These are phyloP conservation scores for Eucalyptus brandiana DNA, from an alignment of 345 rosid genomes.

Conservation along the genomic window DNA sequence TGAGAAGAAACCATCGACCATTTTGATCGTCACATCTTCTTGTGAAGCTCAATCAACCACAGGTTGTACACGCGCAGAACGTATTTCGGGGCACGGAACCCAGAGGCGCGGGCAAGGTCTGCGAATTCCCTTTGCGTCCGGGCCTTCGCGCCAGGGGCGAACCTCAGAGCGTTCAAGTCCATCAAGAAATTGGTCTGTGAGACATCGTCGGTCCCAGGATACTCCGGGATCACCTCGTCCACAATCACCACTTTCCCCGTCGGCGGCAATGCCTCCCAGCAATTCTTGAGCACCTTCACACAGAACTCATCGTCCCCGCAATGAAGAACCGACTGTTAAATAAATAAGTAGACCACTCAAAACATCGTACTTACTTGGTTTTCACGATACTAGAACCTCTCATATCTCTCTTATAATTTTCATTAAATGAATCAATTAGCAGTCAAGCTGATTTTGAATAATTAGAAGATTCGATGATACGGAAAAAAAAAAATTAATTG, in stretches of 20 bases:
- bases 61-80: not conserved
- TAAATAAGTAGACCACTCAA: not conserved
- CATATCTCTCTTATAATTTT: not conserved
- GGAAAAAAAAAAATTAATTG: not conserved
- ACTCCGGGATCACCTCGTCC: too few species aligned
- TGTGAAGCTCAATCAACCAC: not conserved
- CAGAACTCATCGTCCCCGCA: not conserved
- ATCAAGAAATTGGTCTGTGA: not conserved
- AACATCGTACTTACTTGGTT: not conserved
- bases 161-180: not conserved
- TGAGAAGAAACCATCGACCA: not conserved
- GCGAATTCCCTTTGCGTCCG: not conserved
- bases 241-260: too few species aligned
- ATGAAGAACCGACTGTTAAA: not conserved
- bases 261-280: too few species aligned
- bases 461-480: not conserved
- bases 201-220: too few species aligned
- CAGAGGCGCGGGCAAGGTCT: not conserved
- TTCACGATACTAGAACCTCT: not conserved
- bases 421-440: not conserved
- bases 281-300: too few species aligned
- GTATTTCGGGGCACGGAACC: not conserved
- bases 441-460: not conserved
- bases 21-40: not conserved
- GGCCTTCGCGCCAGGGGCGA: rapidly evolving